Evolutionary conservation across 331 rosid genomes (phyloP), one percentile per base, ranked within the genome.

Genomic region (Saraca asoca): DNA sequence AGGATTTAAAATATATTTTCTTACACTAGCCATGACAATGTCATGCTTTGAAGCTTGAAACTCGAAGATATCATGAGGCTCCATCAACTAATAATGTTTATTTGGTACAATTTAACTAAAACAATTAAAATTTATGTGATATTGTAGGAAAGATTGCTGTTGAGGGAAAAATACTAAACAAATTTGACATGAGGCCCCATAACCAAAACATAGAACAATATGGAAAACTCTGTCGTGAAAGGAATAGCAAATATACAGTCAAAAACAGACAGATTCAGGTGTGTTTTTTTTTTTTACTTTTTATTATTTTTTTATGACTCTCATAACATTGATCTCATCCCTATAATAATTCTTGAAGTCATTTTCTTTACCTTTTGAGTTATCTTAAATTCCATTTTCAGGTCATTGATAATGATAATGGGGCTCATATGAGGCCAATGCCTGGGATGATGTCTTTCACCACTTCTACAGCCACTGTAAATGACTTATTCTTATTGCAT

Each of bases 241-340:
- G 98, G 68, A 89, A 92, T 58, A 65, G 72, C 58, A 85, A 85
- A 66, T 82, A 78, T 69, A 85, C 71, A 86, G 87, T 81, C 69
- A 89, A 84, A 79, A 78, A n/a, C 51, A 88, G 98, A 87, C 91
- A 85, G 87, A 91, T 85, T 69, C 90, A 87, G 98, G 98, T 91
- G n/a, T n/a, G n/a, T n/a, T n/a, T n/a, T n/a, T 58, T 71, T 75
- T 48, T 62, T 24, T 24, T 24, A 24, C 3, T 24, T 24, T 24
- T 1, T 24, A 1, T 24, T 24, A 24, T 24, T 24, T 24, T 24
- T 24, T n/a, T 31, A 64, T 64, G 69, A 67, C 69, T 68, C 62
- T 44, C 15, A 53, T 72, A 44, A 64, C 14, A 37, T 5, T 53
- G 62, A 56, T 45, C 3, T 24, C 31, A 24, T 24, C 31, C 31